Base-by-base conservation (phyloP, 169 alveolate genomes). In the Cryptosporidium ubiquitum region DNA sequence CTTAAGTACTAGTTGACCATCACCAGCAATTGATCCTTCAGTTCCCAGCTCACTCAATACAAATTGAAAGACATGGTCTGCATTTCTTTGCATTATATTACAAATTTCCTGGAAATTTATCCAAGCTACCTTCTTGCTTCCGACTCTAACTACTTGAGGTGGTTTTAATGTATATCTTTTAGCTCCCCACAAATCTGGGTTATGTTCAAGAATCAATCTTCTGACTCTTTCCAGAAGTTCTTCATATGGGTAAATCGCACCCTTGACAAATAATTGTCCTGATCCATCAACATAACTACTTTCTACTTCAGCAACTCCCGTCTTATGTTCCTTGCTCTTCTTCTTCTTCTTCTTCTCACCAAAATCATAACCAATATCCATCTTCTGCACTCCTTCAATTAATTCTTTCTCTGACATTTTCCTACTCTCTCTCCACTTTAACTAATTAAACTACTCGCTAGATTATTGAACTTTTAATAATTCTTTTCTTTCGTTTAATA, bases 61-160 rank as follows among this genome's bases (percentile, higher is more conserved):
- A 91, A 96, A 97, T 91, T 95, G 97, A 66, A 94, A 93, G n/a
- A 96, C 98, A 91, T 97, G 99, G 85, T 97, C 99, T 74, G 93
- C 94, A 69, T 93, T 94, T 47, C 99, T 91, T 66, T 96, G 96
- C 98, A 97, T 96, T 47, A 95, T 93, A 29, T 86, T 86, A 86
- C 98, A 95, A 68, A 97, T 96, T 70, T 95, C 99, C 52, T 95
- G 95, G 93, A 97, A 97, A 94, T 97, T 97, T 69, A 95, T 94
- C 98, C 99, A 97, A 18, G 98, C 98, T 1, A 96, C 98, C 93
- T 96, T 97, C 93, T 96, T 97, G n/a, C 98, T 95, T 35, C 99
- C 99, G 3, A 97, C 98, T 20, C 98, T 93, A n/a, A 96, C 98
- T 40, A 97, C 97, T 71, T 97, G 97, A 5, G 99, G 99, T 9